A percentile compares a stretch with the other conserved stretches of the same genome.
These are phyloP conservation scores for Ophiostoma himal-ulmi DNA, from an alignment of 2,329 filamentous ascomycete genomes.

Conservation along the genomic window DNA sequence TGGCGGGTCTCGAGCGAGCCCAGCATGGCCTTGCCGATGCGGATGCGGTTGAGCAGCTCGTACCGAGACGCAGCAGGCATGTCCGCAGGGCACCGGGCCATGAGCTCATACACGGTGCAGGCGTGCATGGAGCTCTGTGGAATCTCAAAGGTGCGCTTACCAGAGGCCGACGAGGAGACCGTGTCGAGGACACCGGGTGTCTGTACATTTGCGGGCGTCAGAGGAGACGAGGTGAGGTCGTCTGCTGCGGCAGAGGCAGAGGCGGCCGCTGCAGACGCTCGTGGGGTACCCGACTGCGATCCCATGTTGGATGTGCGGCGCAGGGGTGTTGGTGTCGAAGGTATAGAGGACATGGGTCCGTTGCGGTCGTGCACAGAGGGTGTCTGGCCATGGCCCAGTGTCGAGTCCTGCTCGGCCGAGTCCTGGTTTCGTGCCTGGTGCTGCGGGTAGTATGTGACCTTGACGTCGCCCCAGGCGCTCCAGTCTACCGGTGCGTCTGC, in stretches of 20 bases:
- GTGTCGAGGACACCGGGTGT: constrained; percentile 35
- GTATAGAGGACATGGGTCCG: constrained; percentile 41
- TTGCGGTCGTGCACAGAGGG: constrained; percentile 9
- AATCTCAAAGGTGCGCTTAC: constrained; percentile 59
- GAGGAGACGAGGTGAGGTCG: constrained; percentile 42
- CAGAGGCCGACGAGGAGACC: constrained; percentile 36
- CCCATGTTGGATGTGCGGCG: constrained; percentile 60
- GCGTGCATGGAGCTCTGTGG: constrained; percentile 50
- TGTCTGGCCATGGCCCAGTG: neutral
- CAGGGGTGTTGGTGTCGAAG: constrained; percentile 68
- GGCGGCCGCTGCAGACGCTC: constrained; percentile 31
- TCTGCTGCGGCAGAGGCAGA: constrained; percentile 37
- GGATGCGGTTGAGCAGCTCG: constrained; percentile 76
- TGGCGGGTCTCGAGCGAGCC: constrained; percentile 61
- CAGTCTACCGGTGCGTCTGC: constrained; percentile 41
- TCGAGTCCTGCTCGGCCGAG: constrained; percentile 21
- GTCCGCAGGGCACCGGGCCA: constrained; percentile 52
- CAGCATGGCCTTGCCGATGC: constrained; percentile 74
- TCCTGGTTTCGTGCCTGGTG: constrained; percentile 31
- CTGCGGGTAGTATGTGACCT: constrained; percentile 68
- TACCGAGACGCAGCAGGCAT: constrained; percentile 71
- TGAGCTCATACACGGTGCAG: constrained; percentile 50
- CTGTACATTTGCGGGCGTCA: constrained; percentile 32
- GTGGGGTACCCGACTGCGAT: constrained; percentile 28
- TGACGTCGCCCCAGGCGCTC: constrained; percentile 75